Evolutionary conservation across 495 filamentous ascomycete species (phyloP), one percentile per base, ranked within the genome.

Genomic region (Aspergillus taichungensis): DNA sequence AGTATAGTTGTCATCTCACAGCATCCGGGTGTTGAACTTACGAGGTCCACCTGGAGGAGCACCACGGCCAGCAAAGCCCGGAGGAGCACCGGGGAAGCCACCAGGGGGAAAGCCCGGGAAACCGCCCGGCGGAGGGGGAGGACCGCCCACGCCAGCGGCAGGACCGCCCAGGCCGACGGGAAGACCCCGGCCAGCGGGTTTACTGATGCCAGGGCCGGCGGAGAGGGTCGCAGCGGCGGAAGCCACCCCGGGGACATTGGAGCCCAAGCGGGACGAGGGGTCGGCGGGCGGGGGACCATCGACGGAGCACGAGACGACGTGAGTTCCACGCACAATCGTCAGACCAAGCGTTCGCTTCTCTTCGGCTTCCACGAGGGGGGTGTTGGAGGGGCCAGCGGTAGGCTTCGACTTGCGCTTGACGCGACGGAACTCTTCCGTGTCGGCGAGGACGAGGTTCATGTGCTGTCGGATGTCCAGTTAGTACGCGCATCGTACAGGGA

Each of bases 401-500:
- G 79, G 71, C 73, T 94, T 94, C 47, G 84, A 79, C 74, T 90
- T 95, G 60, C 87, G 80, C 72, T 92, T 94, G 47, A 91, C 87
- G 54, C 85, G 85, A 57, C 92, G 90, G 68, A 96, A 97, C 67
- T 99, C 92, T 78, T 99, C 92, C 59, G 94, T 96, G 60, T 99
- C 92, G 61, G 91, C 94, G 38, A 99, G 82, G 48, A 99, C 92
- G 49, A 99, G 81, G 67, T 99, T 99, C 94, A 97, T 96, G 66
- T 97, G 92, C 88, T 96, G 49, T 38, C 37, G 33, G 46, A 38
- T 35, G 36, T 47, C 24, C 29, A 58, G 49, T 67, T 48, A 67
- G 55, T 40, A 32, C 14, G 1, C 31, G 8, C 10, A n/a, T 24
- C 28, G 30, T 14, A 30, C 4, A 3, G 13, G 30, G 33, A 30